Evolutionary conservation across 2,329 filamentous ascomycete species (phyloP).

Genomic region (Fusarium bactridioides): DNA sequence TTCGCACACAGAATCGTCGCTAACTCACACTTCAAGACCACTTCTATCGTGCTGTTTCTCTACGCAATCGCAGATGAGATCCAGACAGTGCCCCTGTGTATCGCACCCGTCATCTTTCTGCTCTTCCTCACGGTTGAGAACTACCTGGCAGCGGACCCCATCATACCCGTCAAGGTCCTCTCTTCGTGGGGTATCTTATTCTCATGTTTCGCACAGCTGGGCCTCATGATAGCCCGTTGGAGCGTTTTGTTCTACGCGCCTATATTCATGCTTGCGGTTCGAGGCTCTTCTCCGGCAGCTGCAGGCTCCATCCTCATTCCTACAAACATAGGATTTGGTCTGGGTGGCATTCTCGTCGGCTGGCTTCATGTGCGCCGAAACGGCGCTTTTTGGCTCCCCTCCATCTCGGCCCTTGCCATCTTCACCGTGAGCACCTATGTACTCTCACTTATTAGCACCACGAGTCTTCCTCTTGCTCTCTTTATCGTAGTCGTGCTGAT

Average conservation of each 20-base stretch:
- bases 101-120: constrained; percentile 61
- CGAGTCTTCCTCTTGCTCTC: constrained; percentile 56
- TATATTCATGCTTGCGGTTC: constrained; percentile 79
- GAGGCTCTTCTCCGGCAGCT: constrained; percentile 71
- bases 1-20: not conserved
- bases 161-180: constrained; percentile 77
- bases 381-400: constrained; percentile 76
- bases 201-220: constrained; percentile 76
- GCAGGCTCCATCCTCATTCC: constrained; percentile 81
- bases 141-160: constrained; percentile 70
- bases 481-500: constrained; percentile 70
- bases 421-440: constrained; percentile 68
- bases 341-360: constrained; percentile 77
- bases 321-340: constrained; percentile 80
- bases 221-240: constrained; percentile 85
- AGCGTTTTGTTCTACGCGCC: constrained; percentile 82
- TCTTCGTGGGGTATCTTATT: constrained; percentile 74
- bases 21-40: constrained; percentile 52
- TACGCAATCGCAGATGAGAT: constrained; percentile 73
- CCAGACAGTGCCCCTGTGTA: constrained; percentile 63
- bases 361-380: constrained; percentile 77
- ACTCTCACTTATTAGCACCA: constrained; percentile 63
- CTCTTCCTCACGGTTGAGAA: constrained; percentile 71
- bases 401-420: constrained; percentile 64
- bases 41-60: constrained; percentile 75